A percentile compares a stretch with the other conserved stretches of the same genome.
phyloP scores from a whole-genome alignment of 116 monocot genomes.

The Iris pallida region DNA sequence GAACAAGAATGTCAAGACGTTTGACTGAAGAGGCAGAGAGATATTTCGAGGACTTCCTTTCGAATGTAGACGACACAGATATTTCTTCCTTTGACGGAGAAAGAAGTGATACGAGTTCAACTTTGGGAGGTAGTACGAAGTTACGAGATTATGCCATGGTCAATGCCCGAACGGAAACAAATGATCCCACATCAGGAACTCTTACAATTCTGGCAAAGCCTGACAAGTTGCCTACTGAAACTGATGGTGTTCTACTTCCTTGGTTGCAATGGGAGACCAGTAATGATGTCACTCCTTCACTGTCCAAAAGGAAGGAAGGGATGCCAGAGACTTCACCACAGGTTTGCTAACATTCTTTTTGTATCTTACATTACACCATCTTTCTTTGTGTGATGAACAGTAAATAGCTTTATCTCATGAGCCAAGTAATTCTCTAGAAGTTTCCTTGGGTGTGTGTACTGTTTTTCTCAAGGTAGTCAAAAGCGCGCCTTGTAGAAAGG shows the following conservation, averaged over 20 bases:
- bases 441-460: too few relatives aligned
- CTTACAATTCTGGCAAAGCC: slow-evolving; percentile 15
- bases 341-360: neutral
- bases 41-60: slow-evolving; percentile 87
- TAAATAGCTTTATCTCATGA: too few relatives aligned
- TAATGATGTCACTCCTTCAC: slow-evolving; percentile 21
- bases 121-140: slow-evolving; percentile 8
- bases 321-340: neutral
- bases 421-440: too few relatives aligned
- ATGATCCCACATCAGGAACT: slow-evolving; percentile 7
- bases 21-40: slow-evolving; percentile 86
- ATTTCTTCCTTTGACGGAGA: slow-evolving; percentile 94
- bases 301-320: slow-evolving; percentile 24
- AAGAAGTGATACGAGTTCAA: slow-evolving; percentile 67
- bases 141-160: neutral
- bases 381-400: too few relatives aligned
- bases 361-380: too few relatives aligned
- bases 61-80: slow-evolving; percentile 92
- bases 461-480: too few relatives aligned
- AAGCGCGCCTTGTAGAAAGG: too few relatives aligned
- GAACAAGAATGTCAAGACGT: slow-evolving; percentile 48
- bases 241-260: slow-evolving; percentile 46
- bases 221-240: slow-evolving; percentile 24
- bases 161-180: neutral
- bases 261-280: slow-evolving; percentile 65